A percentile compares a stretch with the other conserved stretches of the same genome.
phyloP scores from a whole-genome alignment of 768 basidiomycete species.

The Boletus sp. region DNA sequence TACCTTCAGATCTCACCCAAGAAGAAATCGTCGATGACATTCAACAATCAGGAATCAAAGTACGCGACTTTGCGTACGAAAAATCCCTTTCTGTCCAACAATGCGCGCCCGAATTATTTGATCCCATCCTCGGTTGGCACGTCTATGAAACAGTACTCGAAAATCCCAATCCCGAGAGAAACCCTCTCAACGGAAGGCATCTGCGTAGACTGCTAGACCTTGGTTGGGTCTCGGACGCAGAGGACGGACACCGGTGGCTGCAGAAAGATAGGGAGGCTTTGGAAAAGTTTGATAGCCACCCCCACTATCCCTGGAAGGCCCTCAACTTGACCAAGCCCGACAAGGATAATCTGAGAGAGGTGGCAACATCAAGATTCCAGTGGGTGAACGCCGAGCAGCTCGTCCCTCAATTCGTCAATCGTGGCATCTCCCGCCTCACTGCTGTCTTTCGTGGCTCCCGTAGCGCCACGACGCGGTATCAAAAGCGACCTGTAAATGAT shows the following conservation, averaged over 20 bases:
- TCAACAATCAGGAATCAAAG: conserved; percentile 27
- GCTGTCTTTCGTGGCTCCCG: conserved; percentile 12
- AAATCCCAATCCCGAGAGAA: conserved; percentile 17
- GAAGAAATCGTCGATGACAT: conserved; percentile 34
- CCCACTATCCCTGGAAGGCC: conserved; percentile 28
- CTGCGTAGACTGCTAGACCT: conserved; percentile 30
- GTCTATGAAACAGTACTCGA: conserved; percentile 27
- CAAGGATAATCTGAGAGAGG: conserved; percentile 25
- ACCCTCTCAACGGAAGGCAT: conserved; percentile 20
- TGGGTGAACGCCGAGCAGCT: conserved; percentile 32
- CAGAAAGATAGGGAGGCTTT: conserved; percentile 26
- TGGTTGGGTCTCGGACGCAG: conserved; percentile 25
- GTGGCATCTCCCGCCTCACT: conserved; percentile 19
- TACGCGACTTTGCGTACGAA: conserved; percentile 33
- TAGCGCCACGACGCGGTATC: conserved; percentile 4
- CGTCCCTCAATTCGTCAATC: conserved; percentile 22
- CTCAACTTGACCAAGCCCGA: conserved; percentile 22
- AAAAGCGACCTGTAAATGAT: conserved; percentile 22
- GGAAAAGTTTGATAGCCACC: conserved; percentile 21
- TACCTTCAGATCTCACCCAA: conserved; percentile 30
- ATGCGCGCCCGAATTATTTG: conserved; percentile 27
- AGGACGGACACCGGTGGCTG: conserved; percentile 24
- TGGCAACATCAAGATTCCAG: conserved; percentile 27
- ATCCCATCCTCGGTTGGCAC: conserved; percentile 31
- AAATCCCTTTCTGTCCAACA: conserved; percentile 9